Percentiles rank a stretch among this genome's conserved stretches.
Conservation (phyloP, 257 asterid genomes). For the Nicotiana attenuata region DNA sequence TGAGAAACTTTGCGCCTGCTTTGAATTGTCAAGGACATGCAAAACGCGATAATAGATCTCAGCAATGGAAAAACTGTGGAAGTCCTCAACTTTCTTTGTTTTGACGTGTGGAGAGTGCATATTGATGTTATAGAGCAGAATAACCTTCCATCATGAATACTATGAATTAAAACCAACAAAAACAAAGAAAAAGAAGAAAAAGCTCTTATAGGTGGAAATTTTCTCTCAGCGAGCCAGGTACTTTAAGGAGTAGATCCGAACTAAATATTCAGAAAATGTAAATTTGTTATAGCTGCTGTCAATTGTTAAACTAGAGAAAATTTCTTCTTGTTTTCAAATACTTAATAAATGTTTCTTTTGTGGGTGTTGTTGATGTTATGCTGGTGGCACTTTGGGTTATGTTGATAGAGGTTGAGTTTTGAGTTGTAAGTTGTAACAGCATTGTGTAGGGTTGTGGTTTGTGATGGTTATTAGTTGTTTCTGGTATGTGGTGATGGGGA, state of each 20-base stretch:
- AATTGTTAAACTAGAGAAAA: not conserved
- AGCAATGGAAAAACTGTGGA: not conserved
- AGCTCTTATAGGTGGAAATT: not conserved
- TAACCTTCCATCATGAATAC: not conserved
- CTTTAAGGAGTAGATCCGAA: not conserved
- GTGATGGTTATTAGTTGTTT: not conserved
- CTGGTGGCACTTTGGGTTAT: not conserved
- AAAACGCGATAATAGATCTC: not conserved
- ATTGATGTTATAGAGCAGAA: not conserved
- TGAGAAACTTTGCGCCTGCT: not conserved
- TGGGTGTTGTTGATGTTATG: not conserved
- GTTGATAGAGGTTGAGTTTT: not conserved
- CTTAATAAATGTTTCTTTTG: not conserved
- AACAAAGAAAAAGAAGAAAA: not conserved
- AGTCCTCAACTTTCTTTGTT: not conserved
- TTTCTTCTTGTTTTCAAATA: not conserved
- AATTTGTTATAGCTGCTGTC: not conserved
- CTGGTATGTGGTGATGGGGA: not conserved
- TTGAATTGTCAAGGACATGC: not conserved
- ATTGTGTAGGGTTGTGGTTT: not conserved
- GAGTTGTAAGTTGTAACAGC: not conserved
- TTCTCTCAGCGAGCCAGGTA: not conserved
- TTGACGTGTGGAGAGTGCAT: not conserved
- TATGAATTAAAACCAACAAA: not conserved
- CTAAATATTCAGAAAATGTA: not conserved